Percentiles rank a stretch among this genome's conserved stretches.
Evolutionary conservation across 352 stramenopile genomes (phyloP).

Genomic region (Phytophthora europaea): DNA sequence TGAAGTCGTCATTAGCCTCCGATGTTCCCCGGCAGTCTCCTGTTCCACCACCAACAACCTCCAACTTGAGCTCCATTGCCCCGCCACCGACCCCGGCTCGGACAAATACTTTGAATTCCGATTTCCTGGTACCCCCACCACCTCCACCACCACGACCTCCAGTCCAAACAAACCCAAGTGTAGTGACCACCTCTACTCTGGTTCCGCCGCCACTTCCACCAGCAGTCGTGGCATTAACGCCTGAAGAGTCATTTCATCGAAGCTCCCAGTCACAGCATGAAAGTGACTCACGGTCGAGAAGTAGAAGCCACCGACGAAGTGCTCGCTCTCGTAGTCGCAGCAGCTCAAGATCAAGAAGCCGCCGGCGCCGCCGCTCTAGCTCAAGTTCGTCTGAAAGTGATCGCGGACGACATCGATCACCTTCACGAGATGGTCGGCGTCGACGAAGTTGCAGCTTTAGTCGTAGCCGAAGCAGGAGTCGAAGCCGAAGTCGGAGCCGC

Average conservation of each 20-base stretch:
- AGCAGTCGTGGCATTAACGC: conserved; percentile 5
- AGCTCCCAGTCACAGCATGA: conserved; percentile 18
- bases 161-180: conserved; percentile 8
- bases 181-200: neutral
- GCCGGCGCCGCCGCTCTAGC: conserved; percentile 22
- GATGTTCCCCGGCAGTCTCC: conserved; percentile 12
- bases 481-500: conserved; percentile 9
- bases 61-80: neutral
- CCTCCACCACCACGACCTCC: conserved; percentile 6
- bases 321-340: conserved; percentile 33
- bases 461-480: conserved; percentile 44
- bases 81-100: conserved; percentile 1
- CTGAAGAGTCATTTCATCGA: neutral
- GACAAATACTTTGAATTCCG: neutral
- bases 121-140: neutral
- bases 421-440: conserved; percentile 14
- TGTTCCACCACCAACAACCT: conserved; percentile 1
- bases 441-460: conserved; percentile 32
- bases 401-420: conserved; percentile 15
- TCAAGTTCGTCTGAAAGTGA: conserved; percentile 35
- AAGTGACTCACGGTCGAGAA: conserved; percentile 29
- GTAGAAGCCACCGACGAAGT: conserved; percentile 18
- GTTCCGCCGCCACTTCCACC: conserved; percentile 22
- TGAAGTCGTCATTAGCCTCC: conserved; percentile 43
- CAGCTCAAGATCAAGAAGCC: conserved; percentile 25